These are phyloP conservation scores for Trichoderma sp. DNA, from an alignment of 2,329 filamentous ascomycete genomes.

Conservation along the genomic window DNA sequence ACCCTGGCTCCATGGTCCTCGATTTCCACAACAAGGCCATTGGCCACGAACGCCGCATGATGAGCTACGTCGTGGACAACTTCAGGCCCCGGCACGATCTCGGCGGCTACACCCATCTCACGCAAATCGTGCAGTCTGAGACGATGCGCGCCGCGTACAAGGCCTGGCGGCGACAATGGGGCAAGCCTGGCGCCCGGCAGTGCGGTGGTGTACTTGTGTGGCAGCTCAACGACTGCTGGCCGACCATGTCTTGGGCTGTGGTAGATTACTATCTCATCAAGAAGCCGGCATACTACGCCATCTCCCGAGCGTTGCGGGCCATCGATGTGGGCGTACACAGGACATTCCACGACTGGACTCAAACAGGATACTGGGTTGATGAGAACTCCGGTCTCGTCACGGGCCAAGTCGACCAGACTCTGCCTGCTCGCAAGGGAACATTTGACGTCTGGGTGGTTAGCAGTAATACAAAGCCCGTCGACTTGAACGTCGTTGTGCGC, in stretches of 20 bases:
- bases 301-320: slow-evolving; percentile 62
- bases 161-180: slow-evolving; percentile 66
- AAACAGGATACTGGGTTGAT: slow-evolving; percentile 28
- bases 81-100: slow-evolving; percentile 61
- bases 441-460: slow-evolving; percentile 53
- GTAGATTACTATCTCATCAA: slow-evolving; percentile 66
- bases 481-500: slow-evolving; percentile 40
- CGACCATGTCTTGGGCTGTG: slow-evolving; percentile 67
- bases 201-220: slow-evolving; percentile 69
- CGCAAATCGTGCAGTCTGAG: slow-evolving; percentile 59
- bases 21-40: slow-evolving; percentile 86
- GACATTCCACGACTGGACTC: slow-evolving; percentile 49
- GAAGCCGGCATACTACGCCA: slow-evolving; percentile 60
- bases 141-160: slow-evolving; percentile 56
- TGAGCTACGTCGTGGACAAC: slow-evolving; percentile 77
- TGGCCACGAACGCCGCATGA: slow-evolving; percentile 74
- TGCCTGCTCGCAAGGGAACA: slow-evolving; percentile 39
- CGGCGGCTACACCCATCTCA: slow-evolving; percentile 76
- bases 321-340: slow-evolving; percentile 61
- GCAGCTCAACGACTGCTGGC: slow-evolving; percentile 75
- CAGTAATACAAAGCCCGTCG: slow-evolving; percentile 34
- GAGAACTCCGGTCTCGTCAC: slow-evolving; percentile 28
- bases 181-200: slow-evolving; percentile 52
- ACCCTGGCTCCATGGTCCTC: slow-evolving; percentile 71
- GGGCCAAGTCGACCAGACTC: slow-evolving; percentile 43